Evolutionary conservation across 2,329 filamentous ascomycete species (phyloP), one percentile per base, ranked within the genome.

Genomic region (Domatiomyces globalis): DNA sequence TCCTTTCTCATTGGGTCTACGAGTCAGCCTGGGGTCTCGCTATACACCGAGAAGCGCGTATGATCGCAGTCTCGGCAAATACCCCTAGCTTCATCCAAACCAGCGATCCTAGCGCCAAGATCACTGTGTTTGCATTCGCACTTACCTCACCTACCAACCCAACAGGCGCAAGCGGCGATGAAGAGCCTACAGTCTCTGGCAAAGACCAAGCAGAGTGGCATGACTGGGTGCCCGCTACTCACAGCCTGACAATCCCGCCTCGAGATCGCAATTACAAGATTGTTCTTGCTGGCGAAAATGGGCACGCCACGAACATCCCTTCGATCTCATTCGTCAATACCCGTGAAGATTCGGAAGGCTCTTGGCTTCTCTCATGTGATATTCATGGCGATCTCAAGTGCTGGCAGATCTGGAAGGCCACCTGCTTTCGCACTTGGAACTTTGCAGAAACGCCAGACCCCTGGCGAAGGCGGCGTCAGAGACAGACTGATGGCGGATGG

Each of bases 61-160:
- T 95, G 55, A 84, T 98, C 56, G 92, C 90, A 0, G 83, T 94
- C 42, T 86, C 85, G 60, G 81, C 85, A 0, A 98, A 98, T 63
- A 77, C 75, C 0, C 52, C 54, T 12, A 48, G 56, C 36, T 49
- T 55, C 33, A 45, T 53, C 27, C 27, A 49, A n/a, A 51, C 20
- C 43, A 58, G 54, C 17, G 57, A 60, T 51, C 50, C 51, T 20
- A 56, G 54, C 43, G 56, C 57, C 19, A 58, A 55, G 45, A 50
- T 61, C 20, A 61, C 58, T 17, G 56, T 62, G 20, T 61, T 61
- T 46, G 60, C 60, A 9, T 61, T 62, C 44, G 60, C 58, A 0
- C 68, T 83, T 49, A 66, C 71, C 2, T 48, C 58, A n/a, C 46
- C 48, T 4, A 49, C 55, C 9, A 45, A 51, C 43, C 49, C 56